Conservation (phyloP, 495 filamentous ascomycete species). For the Mycothermus thermophilus region DNA sequence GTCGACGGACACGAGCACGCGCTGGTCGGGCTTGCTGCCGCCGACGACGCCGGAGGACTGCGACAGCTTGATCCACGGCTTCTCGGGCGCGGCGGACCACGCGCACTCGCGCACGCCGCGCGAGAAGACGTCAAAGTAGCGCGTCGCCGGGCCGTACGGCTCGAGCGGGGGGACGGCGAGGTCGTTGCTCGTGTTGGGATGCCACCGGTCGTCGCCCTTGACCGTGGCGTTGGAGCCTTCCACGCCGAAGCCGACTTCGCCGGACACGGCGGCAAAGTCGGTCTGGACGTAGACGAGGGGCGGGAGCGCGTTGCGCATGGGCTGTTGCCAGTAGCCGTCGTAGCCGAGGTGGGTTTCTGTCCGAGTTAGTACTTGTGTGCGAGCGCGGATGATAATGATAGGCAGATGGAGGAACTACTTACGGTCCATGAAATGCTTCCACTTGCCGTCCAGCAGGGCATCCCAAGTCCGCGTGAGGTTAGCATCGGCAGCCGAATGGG, state of each 20-base stretch:
- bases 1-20: constrained; percentile 48
- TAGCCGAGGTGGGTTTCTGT: constrained; percentile 42
- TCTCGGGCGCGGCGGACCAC: constrained; percentile 39
- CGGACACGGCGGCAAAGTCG: constrained; percentile 41
- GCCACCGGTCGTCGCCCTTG: constrained; percentile 53
- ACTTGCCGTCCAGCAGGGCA: constrained; percentile 50
- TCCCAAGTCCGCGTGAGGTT: constrained; percentile 50
- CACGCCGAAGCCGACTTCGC: constrained; percentile 51
- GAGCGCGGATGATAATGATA: not conserved
- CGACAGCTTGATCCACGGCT: constrained; percentile 45
- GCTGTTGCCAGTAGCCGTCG: constrained; percentile 50
- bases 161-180: constrained; percentile 45
- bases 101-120: constrained; percentile 44
- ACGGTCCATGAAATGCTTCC: constrained; percentile 60
- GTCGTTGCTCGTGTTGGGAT: constrained; percentile 42
- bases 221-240: constrained; percentile 51
- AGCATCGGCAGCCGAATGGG: constrained; percentile 46
- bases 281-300: constrained; percentile 45
- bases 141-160: constrained; percentile 44
- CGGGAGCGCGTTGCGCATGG: constrained; percentile 54
- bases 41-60: constrained; percentile 41
- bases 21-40: constrained; percentile 36
- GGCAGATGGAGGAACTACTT: constrained; percentile 10
- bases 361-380: constrained; percentile 4
- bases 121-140: constrained; percentile 56